Base-by-base conservation (phyloP, 208 protist species). In the Strigomonas culicis region DNA sequence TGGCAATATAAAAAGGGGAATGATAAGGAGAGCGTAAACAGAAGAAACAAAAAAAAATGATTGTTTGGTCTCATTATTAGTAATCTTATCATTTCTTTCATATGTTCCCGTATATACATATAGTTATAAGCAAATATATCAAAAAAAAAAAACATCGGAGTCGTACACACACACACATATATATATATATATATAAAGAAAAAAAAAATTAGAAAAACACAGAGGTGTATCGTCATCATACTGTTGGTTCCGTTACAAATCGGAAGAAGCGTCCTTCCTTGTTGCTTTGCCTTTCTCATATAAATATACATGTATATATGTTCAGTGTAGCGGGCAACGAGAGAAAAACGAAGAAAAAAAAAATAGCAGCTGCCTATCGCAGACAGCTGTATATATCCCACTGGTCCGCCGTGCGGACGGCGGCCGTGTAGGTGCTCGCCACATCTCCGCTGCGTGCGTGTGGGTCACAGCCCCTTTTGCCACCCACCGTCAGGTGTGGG, bases 311-410 rank as follows among this genome's bases (percentile, higher is more conserved):
- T 15, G 39, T 36, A n/a, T n/a, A n/a, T n/a, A n/a, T n/a, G n/a
- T n/a, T n/a, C n/a, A n/a, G n/a, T n/a, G n/a, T n/a, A n/a, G n/a
- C n/a, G n/a, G n/a, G n/a, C n/a, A n/a, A n/a, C n/a, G n/a, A n/a
- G n/a, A n/a, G 31, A 51, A 39, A 57, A 47, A 57, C 47, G 28
- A 75, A 59, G 63, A 59, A 60, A 66, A 60, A 22, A 62, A 27
- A 21, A 56, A 56, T 21, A 10, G 46, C n/a, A n/a, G n/a, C n/a
- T n/a, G n/a, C n/a, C n/a, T n/a, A n/a, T n/a, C n/a, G n/a, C n/a
- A n/a, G n/a, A n/a, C n/a, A n/a, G n/a, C n/a, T n/a, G n/a, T n/a
- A n/a, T n/a, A n/a, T n/a, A n/a, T n/a, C n/a, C n/a, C n/a, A n/a
- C n/a, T n/a, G n/a, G n/a, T n/a, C n/a, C n/a, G n/a, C n/a, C n/a